Evolutionary conservation across 495 filamentous ascomycete species (phyloP), one percentile per base, ranked within the genome.

Genomic region (Aspergillus wentii): DNA sequence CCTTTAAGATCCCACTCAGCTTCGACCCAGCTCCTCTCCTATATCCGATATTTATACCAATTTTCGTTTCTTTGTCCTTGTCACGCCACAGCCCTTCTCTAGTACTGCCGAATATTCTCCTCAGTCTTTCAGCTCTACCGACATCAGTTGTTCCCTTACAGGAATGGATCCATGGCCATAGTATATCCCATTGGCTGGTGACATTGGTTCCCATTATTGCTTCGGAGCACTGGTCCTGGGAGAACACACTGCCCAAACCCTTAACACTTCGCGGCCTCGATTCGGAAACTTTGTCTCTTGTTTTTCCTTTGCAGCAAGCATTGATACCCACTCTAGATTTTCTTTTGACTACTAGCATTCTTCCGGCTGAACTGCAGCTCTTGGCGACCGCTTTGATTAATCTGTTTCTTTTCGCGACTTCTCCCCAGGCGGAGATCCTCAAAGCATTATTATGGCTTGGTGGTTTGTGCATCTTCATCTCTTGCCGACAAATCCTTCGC

Each of bases 11-110:
- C 13, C 86, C 88, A 1, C 53, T 79, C 9, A 68, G 74, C 17
- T 95, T 97, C 57, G 92, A 98, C 52, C 92, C 88, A 2, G 92
- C 92, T 11, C 87, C 92, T 5, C 64, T 97, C 7, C 67, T 98
- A 14, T 98, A 97, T 51, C 94, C 92, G 2, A 67, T 81, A 1
- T 46, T 83, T 0, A 69, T 95, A 6, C 87, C 92, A 2, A 49
- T 92, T 6, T 70, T 87, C 14, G 82, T 94, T 23, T 82, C 92
- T 3, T 57, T 92, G 4, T 83, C 88, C 11, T 69, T 95, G n/a
- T 73, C 79, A 17, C 68, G 74, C 15, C 64, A 71, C 32, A 67
- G 68, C 21, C 48, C 71, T 16, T 65, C 65, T 8, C 58, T 79
- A 18, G 51, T 97, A 5, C 61, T 91, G 19, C 76, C 85, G 3